Conservation (phyloP, 805 yeast genomes). For the Jamesozyma piceae region DNA sequence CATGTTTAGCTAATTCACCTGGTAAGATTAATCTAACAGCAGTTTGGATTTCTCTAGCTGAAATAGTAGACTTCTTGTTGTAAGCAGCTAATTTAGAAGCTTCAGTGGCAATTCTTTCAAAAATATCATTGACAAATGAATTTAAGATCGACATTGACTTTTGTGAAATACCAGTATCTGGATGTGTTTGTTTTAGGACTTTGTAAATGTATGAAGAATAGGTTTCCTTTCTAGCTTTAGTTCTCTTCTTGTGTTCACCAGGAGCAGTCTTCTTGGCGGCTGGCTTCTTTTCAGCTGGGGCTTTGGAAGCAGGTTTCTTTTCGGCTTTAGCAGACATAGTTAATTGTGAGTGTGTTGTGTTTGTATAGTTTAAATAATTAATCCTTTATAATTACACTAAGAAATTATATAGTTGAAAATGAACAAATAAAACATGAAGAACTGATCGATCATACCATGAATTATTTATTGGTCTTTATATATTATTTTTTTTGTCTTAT, state of each 20-base stretch:
- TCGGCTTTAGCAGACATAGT: conserved; percentile 58
- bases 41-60: conserved; percentile 97
- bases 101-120: conserved; percentile 96
- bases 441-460: neutral
- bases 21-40: conserved; percentile 97
- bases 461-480: neutral
- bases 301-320: conserved; percentile 38
- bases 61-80: conserved; percentile 95
- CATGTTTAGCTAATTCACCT: conserved; percentile 98
- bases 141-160: conserved; percentile 98
- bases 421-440: neutral
- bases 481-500: neutral
- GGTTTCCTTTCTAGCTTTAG: conserved; percentile 95
- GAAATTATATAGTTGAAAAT: neutral
- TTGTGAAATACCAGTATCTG: conserved; percentile 98
- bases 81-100: conserved; percentile 98
- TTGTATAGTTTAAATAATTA: too few species aligned
- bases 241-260: conserved; percentile 78
- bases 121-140: conserved; percentile 95
- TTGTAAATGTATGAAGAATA: conserved; percentile 97
- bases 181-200: conserved; percentile 97
- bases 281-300: conserved; percentile 30
- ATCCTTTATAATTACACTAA: too few species aligned
- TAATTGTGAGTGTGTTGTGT: neutral
- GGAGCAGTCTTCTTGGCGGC: conserved; percentile 93